A percentile compares a stretch with the other conserved stretches of the same genome.
phyloP scores from a whole-genome alignment of 2,329 filamentous ascomycete species.

The Metarhizium humberi region DNA sequence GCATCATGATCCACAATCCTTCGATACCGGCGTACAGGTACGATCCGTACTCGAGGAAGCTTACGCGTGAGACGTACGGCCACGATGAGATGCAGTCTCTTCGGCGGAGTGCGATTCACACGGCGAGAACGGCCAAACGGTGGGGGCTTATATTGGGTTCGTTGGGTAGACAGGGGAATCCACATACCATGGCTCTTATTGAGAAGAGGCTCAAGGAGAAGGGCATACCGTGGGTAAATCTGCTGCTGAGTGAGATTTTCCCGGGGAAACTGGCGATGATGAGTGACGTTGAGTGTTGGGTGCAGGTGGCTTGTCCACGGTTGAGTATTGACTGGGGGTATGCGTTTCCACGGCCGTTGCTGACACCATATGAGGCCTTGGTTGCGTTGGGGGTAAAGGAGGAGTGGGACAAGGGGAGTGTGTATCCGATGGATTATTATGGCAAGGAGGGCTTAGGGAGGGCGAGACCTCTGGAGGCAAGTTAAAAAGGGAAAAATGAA shows the following conservation, averaged over 20 bases:
- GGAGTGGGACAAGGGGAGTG: conserved; percentile 50
- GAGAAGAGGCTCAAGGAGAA: conserved; percentile 63
- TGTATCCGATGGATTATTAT: conserved; percentile 99
- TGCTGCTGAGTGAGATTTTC: conserved; percentile 91
- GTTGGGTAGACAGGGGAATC: conserved; percentile 88
- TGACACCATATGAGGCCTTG: conserved; percentile 93
- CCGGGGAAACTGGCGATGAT: conserved; percentile 92
- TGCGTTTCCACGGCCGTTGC: conserved; percentile 76
- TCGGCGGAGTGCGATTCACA: conserved; percentile 64
- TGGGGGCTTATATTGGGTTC: conserved; percentile 95
- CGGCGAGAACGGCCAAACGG: conserved; percentile 68
- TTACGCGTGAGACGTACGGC: conserved; percentile 86
- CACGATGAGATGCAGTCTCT: conserved; percentile 85
- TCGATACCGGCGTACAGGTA: conserved; percentile 85
- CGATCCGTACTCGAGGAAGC: conserved; percentile 86
- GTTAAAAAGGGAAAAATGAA: background rate
- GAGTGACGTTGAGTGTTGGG: conserved; percentile 92
- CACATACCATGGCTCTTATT: conserved; percentile 80
- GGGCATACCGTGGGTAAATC: conserved; percentile 73
- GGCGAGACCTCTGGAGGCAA: conserved; percentile 42
- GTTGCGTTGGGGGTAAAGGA: conserved; percentile 75
- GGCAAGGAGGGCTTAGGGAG: conserved; percentile 82
- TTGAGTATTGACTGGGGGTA: conserved; percentile 99
- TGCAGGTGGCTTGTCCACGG: conserved; percentile 94
- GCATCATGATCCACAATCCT: conserved; percentile 98